Evolutionary conservation across 495 filamentous ascomycete species (phyloP).

Genomic region (Tuber aestivum): DNA sequence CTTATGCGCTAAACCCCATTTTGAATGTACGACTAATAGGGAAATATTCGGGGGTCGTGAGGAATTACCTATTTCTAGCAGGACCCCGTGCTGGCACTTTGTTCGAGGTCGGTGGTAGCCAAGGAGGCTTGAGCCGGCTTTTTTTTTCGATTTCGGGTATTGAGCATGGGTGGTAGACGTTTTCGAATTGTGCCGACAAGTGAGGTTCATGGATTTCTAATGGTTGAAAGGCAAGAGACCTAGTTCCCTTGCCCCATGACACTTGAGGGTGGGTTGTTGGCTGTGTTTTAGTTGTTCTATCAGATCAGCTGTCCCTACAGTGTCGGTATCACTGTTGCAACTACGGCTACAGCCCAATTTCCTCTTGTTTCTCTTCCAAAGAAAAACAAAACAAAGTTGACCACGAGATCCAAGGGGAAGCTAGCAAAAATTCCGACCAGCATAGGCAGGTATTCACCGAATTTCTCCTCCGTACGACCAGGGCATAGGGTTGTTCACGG

Average conservation of each 20-base stretch:
- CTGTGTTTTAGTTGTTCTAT: background rate
- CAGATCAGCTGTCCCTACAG: background rate
- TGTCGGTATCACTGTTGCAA: background rate
- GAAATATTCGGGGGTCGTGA: background rate
- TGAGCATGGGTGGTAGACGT: background rate
- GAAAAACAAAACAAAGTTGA: background rate
- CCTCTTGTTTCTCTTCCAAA: background rate
- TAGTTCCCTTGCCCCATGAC: background rate
- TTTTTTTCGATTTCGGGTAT: background rate
- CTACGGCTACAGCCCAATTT: background rate
- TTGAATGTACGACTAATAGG: background rate
- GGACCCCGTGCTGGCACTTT: background rate
- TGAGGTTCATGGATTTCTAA: background rate
- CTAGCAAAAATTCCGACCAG: background rate
- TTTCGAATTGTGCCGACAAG: background rate
- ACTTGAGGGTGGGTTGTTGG: background rate
- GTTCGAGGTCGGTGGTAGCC: background rate
- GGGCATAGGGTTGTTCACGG: background rate
- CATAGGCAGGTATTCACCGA: background rate
- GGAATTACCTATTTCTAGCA: background rate
- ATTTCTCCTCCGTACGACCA: background rate
- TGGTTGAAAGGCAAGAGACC: background rate
- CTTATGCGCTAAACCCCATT: background rate
- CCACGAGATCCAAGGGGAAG: background rate
- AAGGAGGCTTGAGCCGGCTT: background rate